Base-by-base conservation (phyloP, 345 rosid genomes). In the Microthlaspi erraticum region DNA sequence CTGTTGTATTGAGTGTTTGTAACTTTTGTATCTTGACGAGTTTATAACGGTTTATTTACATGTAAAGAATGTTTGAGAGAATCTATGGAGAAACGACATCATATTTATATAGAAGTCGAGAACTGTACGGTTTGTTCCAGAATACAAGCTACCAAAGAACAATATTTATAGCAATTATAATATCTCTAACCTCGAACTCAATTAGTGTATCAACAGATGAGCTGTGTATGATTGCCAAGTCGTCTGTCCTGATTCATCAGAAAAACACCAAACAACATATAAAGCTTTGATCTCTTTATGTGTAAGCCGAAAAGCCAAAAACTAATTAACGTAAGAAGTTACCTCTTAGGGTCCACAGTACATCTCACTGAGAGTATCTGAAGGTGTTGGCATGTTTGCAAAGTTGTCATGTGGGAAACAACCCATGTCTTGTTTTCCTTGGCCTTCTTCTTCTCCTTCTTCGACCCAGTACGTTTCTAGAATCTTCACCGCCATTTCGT, bases 391-490 rank as follows among this genome's bases (percentile, higher is more conserved):
- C 54, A 69, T 76, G 65, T 56, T 70, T 9, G 61, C 66, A 49
- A 64, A 56, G 50, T 70, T 64, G 32, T 57, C 75, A 14, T 14
- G 2, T 49, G 75, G 61, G 54, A 20, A 41, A 63, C 54, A 64
- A 26, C 64, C 8, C 36, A 76, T 70, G 61, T 76, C 71, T 56
- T 70, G 55, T 56, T 64, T 34, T 70, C 60, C 66, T 48, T 84
- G 86, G 10, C 70, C 75, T 26, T 55, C 76, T 26, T 81, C 93
- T 29, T 73, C 78, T 37, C 69, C 70, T 42, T 75, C 82, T 41
- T 78, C 79, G 45, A 79, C 12, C 92, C 89, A 87, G 70, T 83
- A 84, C 37, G 92, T 79, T 79, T 87, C 86, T 0, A 87, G 86
- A 79, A 87, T 56, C 69, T 70, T 81, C 73, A 72, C 76, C 16